phyloP scores from a whole-genome alignment of 2,329 filamentous ascomycete species.

The Pseudogymnoascus sp. region DNA sequence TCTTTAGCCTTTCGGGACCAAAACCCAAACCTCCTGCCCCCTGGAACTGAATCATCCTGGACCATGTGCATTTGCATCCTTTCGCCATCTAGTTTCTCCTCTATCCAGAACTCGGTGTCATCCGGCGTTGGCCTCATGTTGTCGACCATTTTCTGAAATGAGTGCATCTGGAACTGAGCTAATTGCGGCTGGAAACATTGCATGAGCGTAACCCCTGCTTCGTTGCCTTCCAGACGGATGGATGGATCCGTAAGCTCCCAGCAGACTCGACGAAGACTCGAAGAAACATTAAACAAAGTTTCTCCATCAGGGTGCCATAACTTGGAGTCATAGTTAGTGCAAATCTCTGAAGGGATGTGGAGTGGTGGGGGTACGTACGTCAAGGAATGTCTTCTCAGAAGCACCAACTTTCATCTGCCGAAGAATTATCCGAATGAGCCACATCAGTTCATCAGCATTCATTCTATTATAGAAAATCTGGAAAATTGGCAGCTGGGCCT shows the following conservation, averaged over 20 bases:
- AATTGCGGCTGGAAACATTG: slow-evolving; percentile 95
- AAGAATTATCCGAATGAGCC: slow-evolving; percentile 88
- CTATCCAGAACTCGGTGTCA: slow-evolving; percentile 83
- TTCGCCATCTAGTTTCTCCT: slow-evolving; percentile 95
- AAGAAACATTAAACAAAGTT: slow-evolving; percentile 78
- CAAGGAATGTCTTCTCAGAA: slow-evolving; percentile 80
- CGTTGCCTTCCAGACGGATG: slow-evolving; percentile 64
- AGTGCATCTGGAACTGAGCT: slow-evolving; percentile 81
- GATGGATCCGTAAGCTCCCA: slow-evolving; percentile 80
- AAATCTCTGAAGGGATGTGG: not conserved
- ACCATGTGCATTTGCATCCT: slow-evolving; percentile 94
- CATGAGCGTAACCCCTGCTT: slow-evolving; percentile 72
- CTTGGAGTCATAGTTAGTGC: slow-evolving; percentile 27
- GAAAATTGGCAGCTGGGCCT: slow-evolving; percentile 75
- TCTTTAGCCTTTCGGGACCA: slow-evolving; percentile 97
- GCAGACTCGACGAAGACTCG: slow-evolving; percentile 80
- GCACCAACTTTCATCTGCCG: slow-evolving; percentile 67
- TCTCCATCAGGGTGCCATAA: slow-evolving; percentile 74
- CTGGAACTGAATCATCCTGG: slow-evolving; percentile 56
- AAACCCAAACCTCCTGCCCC: slow-evolving; percentile 70
- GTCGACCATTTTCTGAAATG: slow-evolving; percentile 70
- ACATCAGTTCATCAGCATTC: slow-evolving; percentile 89
- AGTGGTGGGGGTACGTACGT: slow-evolving; percentile 28
- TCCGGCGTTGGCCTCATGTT: slow-evolving; percentile 57
- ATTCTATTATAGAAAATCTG: slow-evolving; percentile 79